phyloP scores from a whole-genome alignment of 2,329 filamentous ascomycete genomes.

The Pseudocercospora fuligena region DNA sequence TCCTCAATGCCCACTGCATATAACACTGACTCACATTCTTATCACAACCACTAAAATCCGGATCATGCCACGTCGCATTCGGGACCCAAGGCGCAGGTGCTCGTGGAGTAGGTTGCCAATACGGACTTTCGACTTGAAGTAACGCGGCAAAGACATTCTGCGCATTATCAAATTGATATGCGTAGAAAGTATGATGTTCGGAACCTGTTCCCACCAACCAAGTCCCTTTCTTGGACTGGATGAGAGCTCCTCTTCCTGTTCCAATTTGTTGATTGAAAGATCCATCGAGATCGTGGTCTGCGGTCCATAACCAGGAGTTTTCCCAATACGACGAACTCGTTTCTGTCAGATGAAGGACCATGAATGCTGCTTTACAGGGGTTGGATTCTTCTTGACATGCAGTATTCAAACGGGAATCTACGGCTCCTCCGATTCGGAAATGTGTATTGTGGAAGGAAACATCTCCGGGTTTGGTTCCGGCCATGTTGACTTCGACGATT shows the following conservation, averaged over 20 bases:
- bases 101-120: constrained; percentile 38
- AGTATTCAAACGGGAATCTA: constrained; percentile 38
- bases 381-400: constrained; percentile 48
- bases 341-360: constrained; percentile 54
- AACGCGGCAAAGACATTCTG: constrained; percentile 55
- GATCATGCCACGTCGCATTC: constrained; percentile 39
- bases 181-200: constrained; percentile 55
- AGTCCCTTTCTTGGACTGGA: constrained; percentile 51
- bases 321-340: constrained; percentile 58
- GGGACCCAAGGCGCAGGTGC: constrained; percentile 51
- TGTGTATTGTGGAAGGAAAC: constrained; percentile 50
- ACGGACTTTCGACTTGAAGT: constrained; percentile 60
- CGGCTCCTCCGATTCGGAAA: constrained; percentile 44
- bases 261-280: constrained; percentile 42
- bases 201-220: constrained; percentile 59
- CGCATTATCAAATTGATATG: constrained; percentile 54
- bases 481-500: constrained; percentile 58
- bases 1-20: constrained; percentile 39
- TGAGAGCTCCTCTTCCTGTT: constrained; percentile 46
- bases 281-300: constrained; percentile 58
- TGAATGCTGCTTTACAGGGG: constrained; percentile 39
- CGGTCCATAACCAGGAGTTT: constrained; percentile 58
- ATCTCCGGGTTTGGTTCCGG: constrained; percentile 51
- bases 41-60: constrained; percentile 37
- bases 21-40: constrained; percentile 39